phyloP scores from a whole-genome alignment of 192 early-diverging fungal genomes.

The Diversispora eburnea region DNA sequence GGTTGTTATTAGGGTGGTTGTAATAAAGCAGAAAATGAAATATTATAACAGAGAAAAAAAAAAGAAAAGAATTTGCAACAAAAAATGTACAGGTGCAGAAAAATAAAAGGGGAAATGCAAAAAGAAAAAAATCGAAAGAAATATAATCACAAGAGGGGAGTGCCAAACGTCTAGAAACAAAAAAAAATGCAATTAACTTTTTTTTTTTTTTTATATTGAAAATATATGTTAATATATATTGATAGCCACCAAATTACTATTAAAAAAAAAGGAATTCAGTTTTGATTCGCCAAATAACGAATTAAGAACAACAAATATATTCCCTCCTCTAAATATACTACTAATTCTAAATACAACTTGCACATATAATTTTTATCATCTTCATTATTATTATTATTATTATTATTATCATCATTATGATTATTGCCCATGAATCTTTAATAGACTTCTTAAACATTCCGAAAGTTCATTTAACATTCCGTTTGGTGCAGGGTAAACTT shows the following conservation, averaged over 20 bases:
- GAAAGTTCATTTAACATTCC: constrained; percentile 46
- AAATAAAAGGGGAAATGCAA: constrained; percentile 27
- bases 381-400: too few species aligned
- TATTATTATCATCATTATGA: constrained; percentile 8
- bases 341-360: neutral
- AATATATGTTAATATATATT: neutral
- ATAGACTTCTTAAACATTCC: constrained; percentile 43
- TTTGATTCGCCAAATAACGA: constrained; percentile 22
- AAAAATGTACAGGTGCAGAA: constrained; percentile 31
- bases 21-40: constrained; percentile 17
- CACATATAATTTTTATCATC: neutral
- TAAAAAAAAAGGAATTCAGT: neutral
- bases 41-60: constrained; percentile 25
- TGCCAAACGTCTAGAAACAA: constrained; percentile 4
- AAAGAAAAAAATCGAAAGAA: neutral
- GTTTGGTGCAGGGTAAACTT: constrained; percentile 21
- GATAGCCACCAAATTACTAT: neutral
- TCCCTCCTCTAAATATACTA: constrained; percentile 17
- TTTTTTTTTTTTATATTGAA: constrained; percentile 5
- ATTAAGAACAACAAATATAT: constrained; percentile 32
- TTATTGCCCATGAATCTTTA: constrained; percentile 51
- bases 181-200: constrained; percentile 10
- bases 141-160: constrained; percentile 23
- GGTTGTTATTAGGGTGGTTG: constrained; percentile 24
- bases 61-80: constrained; percentile 29